A percentile compares a stretch with the other conserved stretches of the same genome.
phyloP scores from a whole-genome alignment of 176 grass and related monocot species.

The Chrysopogon serrulatus region DNA sequence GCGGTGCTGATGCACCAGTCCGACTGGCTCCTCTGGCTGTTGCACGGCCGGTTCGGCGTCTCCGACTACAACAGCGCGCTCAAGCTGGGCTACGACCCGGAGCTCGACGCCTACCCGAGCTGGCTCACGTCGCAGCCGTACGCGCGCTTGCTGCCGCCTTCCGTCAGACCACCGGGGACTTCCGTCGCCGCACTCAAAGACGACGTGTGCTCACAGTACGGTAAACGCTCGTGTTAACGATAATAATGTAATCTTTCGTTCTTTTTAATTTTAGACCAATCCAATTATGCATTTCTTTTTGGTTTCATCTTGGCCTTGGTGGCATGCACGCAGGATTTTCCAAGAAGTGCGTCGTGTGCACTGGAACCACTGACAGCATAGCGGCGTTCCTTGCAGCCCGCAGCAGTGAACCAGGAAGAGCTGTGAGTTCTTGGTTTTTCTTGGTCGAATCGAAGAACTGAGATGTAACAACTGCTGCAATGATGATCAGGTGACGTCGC shows the following conservation, averaged over 20 bases:
- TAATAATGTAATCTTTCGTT: background rate
- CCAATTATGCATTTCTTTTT: background rate
- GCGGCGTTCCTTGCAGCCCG: conserved; percentile 73
- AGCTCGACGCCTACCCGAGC: conserved; percentile 58
- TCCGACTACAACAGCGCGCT: conserved; percentile 87
- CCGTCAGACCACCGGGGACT: conserved; percentile 49
- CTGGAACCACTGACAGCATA: conserved; percentile 82
- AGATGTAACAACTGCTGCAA: no score
- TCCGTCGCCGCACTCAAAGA: conserved; percentile 54
- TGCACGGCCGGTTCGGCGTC: conserved; percentile 63
- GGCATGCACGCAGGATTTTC: conserved; percentile 35
- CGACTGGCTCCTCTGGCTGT: conserved; percentile 87
- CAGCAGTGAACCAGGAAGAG: conserved; percentile 47
- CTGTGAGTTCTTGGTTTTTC: conserved; percentile 19
- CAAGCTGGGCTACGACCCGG: conserved; percentile 84
- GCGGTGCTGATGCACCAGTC: conserved; percentile 85
- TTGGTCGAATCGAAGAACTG: no score
- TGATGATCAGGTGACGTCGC: conserved; percentile 29
- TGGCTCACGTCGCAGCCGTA: conserved; percentile 72
- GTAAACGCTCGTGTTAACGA: conserved; percentile 13
- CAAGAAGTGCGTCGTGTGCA: conserved; percentile 48
- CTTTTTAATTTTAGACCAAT: background rate
- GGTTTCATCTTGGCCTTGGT: background rate
- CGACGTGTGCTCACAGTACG: conserved; percentile 51
- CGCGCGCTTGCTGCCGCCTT: conserved; percentile 55